These are phyloP conservation scores for Daldinia grandis DNA, from an alignment of 495 filamentous ascomycete species.

Conservation along the genomic window DNA sequence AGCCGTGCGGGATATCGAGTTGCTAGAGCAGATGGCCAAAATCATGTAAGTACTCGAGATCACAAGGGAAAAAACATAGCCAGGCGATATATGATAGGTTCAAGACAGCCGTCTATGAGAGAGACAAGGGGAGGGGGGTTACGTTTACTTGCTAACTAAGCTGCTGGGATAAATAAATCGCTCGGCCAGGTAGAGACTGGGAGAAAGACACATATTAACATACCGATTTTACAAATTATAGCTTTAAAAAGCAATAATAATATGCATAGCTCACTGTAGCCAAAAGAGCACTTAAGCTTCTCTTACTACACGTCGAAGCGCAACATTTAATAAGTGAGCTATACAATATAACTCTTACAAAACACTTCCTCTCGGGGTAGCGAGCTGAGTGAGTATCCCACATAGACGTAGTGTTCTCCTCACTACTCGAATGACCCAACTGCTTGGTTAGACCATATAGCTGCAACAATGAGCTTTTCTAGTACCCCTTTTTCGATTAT, in stretches of 20 bases:
- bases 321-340: neutral
- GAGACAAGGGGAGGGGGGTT: neutral
- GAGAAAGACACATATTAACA: neutral
- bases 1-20: constrained; percentile 11
- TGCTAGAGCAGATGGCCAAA: constrained; percentile 19
- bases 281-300: neutral
- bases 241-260: neutral
- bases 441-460: neutral
- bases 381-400: neutral
- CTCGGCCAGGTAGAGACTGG: neutral
- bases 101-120: neutral
- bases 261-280: neutral
- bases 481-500: neutral
- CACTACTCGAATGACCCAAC: neutral
- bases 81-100: neutral
- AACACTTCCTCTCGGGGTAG: neutral
- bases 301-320: neutral
- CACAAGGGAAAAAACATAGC: neutral
- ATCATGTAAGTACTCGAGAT: constrained; percentile 14
- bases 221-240: neutral
- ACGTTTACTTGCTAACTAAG: neutral
- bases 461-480: neutral
- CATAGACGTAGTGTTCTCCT: neutral
- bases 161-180: neutral
- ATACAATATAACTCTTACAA: neutral